Percentiles rank a stretch among this genome's conserved stretches.
Conservation (phyloP, 228 moss, liverwort and hornwort species). For the Sphagnum fallax region DNA sequence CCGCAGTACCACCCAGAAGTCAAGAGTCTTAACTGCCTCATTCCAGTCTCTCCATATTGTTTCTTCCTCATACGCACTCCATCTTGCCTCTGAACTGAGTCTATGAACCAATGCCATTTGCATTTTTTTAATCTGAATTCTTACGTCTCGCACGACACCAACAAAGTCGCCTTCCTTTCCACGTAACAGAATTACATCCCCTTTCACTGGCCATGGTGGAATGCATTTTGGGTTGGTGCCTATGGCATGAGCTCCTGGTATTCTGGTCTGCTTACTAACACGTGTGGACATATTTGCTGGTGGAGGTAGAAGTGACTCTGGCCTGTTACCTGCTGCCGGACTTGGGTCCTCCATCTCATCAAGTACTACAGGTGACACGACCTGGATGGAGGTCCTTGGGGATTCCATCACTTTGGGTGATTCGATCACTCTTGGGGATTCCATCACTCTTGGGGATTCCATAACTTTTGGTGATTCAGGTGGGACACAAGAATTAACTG, state of each 20-base stretch:
- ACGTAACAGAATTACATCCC: conserved; percentile 42
- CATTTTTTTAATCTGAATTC: conserved; percentile 58
- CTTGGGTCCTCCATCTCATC: conserved; percentile 23
- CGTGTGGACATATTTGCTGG: conserved; percentile 23
- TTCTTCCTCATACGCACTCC: conserved; percentile 63
- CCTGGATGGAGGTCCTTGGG: conserved; percentile 13
- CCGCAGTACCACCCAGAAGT: conserved; percentile 59
- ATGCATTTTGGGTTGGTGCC: conserved; percentile 35
- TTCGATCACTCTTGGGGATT: conserved; percentile 7
- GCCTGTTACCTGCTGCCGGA: conserved; percentile 12
- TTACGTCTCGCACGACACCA: conserved; percentile 47
- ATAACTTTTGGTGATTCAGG: conserved; percentile 20
- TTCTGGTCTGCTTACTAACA: conserved; percentile 22
- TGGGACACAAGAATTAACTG: conserved; percentile 25
- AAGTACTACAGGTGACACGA: conserved; percentile 17
- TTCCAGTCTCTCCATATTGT: conserved; percentile 54
- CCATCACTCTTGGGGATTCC: conserved; percentile 19
- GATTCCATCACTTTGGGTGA: conserved; percentile 29
- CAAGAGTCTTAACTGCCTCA: conserved; percentile 45
- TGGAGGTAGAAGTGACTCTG: conserved; percentile 37
- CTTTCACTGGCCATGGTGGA: conserved; percentile 61
- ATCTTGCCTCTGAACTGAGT: conserved; percentile 49
- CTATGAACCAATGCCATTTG: conserved; percentile 42
- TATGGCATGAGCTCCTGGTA: conserved; percentile 27
- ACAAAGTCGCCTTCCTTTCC: conserved; percentile 37